Evolutionary conservation across 805 yeast genomes (phyloP).

Genomic region (Dipodascus albidus): DNA sequence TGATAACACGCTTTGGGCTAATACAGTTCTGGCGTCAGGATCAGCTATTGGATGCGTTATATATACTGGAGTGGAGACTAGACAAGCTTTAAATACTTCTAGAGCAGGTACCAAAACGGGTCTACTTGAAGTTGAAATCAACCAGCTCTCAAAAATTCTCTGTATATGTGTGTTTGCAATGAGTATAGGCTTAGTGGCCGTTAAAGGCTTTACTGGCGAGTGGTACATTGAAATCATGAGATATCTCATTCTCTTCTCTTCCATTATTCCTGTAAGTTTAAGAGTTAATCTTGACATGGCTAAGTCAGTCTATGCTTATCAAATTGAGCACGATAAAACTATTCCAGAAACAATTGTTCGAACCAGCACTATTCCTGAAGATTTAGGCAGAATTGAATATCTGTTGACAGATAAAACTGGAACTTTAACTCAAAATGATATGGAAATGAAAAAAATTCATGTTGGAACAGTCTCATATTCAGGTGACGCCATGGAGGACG

Average conservation of each 20-base stretch:
- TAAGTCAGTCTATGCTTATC: slow-evolving; percentile 89
- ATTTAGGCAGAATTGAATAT: slow-evolving; percentile 90
- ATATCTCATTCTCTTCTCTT: slow-evolving; percentile 80
- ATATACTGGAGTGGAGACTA: slow-evolving; percentile 86
- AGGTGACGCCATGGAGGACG: slow-evolving; percentile 85
- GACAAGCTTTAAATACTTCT: slow-evolving; percentile 92
- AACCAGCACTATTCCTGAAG: slow-evolving; percentile 96
- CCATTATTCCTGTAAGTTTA: slow-evolving; percentile 91
- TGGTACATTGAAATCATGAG: slow-evolving; percentile 95
- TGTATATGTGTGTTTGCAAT: slow-evolving; percentile 78
- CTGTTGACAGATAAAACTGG: slow-evolving; percentile 92
- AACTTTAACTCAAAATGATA: slow-evolving; percentile 93
- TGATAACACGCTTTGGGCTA: slow-evolving; percentile 96
- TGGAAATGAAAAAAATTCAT: slow-evolving; percentile 90
- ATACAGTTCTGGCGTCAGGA: slow-evolving; percentile 95
- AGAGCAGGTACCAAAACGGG: slow-evolving; percentile 82
- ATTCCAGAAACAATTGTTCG: slow-evolving; percentile 87
- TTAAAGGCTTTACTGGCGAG: slow-evolving; percentile 53
- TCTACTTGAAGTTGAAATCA: slow-evolving; percentile 80
- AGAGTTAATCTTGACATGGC: slow-evolving; percentile 93
- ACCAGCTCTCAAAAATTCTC: slow-evolving; percentile 72
- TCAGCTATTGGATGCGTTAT: slow-evolving; percentile 78
- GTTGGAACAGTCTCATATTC: slow-evolving; percentile 88
- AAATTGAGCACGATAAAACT: slow-evolving; percentile 78
- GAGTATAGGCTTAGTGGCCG: slow-evolving; percentile 64